Evolutionary conservation across 2,329 filamentous ascomycete species (phyloP), one percentile per base, ranked within the genome.

Genomic region (Phyllosticta citribraziliensis): DNA sequence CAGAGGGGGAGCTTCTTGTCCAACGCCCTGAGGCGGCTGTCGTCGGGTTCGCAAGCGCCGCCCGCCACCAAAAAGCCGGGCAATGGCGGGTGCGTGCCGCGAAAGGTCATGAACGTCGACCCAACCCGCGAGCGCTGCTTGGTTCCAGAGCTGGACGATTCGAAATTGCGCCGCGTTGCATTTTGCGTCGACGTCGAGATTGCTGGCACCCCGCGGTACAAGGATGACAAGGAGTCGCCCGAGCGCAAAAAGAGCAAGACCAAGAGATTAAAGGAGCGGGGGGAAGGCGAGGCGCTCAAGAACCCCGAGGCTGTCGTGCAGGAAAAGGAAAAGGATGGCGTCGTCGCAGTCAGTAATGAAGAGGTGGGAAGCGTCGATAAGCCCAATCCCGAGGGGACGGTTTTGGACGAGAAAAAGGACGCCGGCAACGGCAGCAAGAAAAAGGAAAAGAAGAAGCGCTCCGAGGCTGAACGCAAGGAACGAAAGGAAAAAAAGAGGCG

Each of bases 181-280:
- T 99, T 99, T 70, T 96, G 90, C 67, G 94, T 99, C 2, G 94
- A 99, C 70, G 92, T 99, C 4, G 94, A 99, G 73, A 96, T 99
- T 69, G 93, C 93, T 2, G 90, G 91, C 0, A 86, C 90, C 70
- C 90, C 92, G 24, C 86, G 84, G 67, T 94, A 95, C 67, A 76
- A 72, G 55, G 75, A 79, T 14, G 89, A 94, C 2, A 79, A 79
- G 17, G 81, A 82, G 6, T 57, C 68, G 68, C 60, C 76, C 70
- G 64, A 77, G 60, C 69, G 73, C n/a, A 75, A 76, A 52, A 82
- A 82, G 62, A 64, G 62, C 24, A 82, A 80, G 63, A 78, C 83
- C 22, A 87, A 83, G 68, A 75, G 77, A 65, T 56, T 83, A 17
- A 79, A 81, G 40, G 88, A 90, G 68, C 88, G 85, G 67, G 84